Evolutionary conservation across 805 yeast species (phyloP), one percentile per base, ranked within the genome.

Genomic region (Lachancea waltii): DNA sequence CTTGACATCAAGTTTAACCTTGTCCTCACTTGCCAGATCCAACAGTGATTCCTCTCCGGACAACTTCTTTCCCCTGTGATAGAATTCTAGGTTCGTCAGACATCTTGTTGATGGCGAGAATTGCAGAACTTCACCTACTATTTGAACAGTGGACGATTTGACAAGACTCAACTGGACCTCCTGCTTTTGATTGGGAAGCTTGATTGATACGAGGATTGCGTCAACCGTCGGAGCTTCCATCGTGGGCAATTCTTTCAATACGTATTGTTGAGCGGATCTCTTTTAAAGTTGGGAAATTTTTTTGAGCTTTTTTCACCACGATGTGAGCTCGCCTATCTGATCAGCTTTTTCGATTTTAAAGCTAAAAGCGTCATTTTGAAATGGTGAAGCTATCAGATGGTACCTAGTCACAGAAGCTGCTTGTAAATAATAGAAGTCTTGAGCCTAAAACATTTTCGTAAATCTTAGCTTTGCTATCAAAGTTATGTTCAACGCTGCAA

Each of bases 1-100:
- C 24, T 46, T 46, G 11, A 54, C 42, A n/a, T 22, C 37, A 16
- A 40, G 25, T 9, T 51, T 54, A 18, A 54, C 26, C 8, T 38
- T 19, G 4, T 42, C 32, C 11, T 44, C 44, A 16, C 39, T 42
- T 7, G 37, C 19, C 16, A 51, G 41, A 4, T 53, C 55, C 17
- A 40, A 33, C 2, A 54, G 30, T 2, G 45, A 25, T 18, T 45
- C 52, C 21, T 44, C 50, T 13, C 52, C 56, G 10, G 36, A 41
- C 22, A 58, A 38, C 9, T 41, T 15, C 25, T 36, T 36, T 21
- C 46, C 50, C 25, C 50, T 47, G 13, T 39, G 32, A 28, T 39
- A 49, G 37, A 60, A 45, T 19, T 51, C 46, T 21, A 56, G 42
- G 24, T 53, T 56, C 8, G 63, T 58, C 17, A 51, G 44, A 42